Conservation (phyloP, 2,329 filamentous ascomycete species). For the Alternaria longipes region DNA sequence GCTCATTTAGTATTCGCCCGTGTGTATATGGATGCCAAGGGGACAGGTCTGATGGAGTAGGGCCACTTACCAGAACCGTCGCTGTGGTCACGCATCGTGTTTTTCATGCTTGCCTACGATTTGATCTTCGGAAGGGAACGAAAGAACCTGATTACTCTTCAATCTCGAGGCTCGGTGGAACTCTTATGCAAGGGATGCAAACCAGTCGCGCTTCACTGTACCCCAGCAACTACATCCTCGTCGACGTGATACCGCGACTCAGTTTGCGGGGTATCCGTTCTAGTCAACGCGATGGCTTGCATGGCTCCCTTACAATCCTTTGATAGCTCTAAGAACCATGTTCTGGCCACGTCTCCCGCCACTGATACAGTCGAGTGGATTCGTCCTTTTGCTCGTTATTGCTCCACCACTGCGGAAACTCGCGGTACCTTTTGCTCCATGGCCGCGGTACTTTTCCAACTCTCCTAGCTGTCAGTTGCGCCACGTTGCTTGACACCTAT, state of each 20-base stretch:
- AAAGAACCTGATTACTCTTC: not conserved
- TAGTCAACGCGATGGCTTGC: not conserved
- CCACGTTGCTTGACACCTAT: not conserved
- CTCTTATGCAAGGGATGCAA: not conserved
- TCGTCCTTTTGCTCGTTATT: not conserved
- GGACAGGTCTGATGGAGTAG: not conserved
- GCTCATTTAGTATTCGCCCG: not conserved
- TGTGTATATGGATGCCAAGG: too few relatives aligned
- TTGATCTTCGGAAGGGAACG: too few relatives aligned
- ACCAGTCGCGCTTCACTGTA: not conserved
- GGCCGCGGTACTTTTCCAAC: not conserved
- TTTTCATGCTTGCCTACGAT: not conserved
- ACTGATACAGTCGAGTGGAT: not conserved
- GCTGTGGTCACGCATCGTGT: not conserved
- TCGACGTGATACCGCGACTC: not conserved
- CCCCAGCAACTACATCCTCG: not conserved
- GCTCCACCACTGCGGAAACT: not conserved
- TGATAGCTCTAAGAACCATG: not conserved
- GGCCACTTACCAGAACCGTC: not conserved
- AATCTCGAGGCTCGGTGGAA: not conserved
- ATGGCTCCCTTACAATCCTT: not conserved
- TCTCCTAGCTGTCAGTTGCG: not conserved
- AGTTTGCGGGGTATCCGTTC: not conserved
- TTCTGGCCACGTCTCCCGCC: not conserved
- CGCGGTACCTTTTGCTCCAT: not conserved